A percentile compares a stretch with the other conserved stretches of the same genome.
Evolutionary conservation across 805 yeast genomes (phyloP).

Genomic region (Scheffersomyces stipitis): DNA sequence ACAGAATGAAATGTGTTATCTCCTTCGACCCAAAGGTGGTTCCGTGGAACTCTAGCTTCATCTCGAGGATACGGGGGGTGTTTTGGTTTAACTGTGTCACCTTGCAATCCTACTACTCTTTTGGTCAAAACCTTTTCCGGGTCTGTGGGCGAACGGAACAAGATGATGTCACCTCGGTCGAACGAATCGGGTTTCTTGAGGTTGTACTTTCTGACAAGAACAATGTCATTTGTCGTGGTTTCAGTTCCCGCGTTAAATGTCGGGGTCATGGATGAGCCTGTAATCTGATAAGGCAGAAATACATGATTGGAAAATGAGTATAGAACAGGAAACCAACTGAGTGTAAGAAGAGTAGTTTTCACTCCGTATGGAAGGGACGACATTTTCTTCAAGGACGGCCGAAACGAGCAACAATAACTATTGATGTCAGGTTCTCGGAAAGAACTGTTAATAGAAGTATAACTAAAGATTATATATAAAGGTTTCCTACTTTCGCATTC

Average conservation of each 20-base stretch:
- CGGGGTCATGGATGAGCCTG: conserved; percentile 88
- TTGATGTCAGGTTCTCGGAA: too few relatives aligned
- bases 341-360: conserved; percentile 25
- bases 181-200: conserved; percentile 47
- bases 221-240: conserved; percentile 54
- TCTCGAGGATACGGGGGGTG: conserved; percentile 63
- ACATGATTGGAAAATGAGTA: conserved; percentile 68
- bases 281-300: conserved; percentile 68
- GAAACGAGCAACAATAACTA: background rate
- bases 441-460: too few relatives aligned
- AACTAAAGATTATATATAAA: too few relatives aligned
- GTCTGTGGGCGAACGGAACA: conserved; percentile 77
- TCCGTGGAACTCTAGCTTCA: conserved; percentile 63
- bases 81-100: conserved; percentile 64
- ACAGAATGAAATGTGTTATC: conserved; percentile 77
- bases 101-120: conserved; percentile 72
- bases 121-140: conserved; percentile 78
- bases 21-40: conserved; percentile 94
- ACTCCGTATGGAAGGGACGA: conserved; percentile 7
- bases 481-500: too few relatives aligned
- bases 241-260: conserved; percentile 70
- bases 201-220: conserved; percentile 66
- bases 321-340: conserved; percentile 77
- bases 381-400: background rate
- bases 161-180: conserved; percentile 66